These are phyloP conservation scores for Microbotryomycetes sp. DNA, from an alignment of 1,284 basidiomycete genomes.

Conservation along the genomic window DNA sequence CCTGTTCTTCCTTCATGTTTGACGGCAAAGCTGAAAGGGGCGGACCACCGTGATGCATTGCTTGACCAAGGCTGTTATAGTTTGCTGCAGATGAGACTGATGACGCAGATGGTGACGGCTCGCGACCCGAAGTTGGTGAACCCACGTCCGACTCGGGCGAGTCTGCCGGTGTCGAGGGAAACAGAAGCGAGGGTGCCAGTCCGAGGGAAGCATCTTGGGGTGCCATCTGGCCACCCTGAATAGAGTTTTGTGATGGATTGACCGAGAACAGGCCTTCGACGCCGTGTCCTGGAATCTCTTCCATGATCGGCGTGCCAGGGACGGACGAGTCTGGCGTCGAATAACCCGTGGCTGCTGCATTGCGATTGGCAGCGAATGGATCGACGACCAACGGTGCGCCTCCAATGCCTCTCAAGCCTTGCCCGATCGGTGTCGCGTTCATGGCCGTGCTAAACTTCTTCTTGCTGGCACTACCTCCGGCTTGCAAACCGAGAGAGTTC, in stretches of 20 bases:
- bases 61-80: background rate
- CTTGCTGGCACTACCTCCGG: conserved; percentile 4
- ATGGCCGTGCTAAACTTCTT: conserved; percentile 21
- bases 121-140: background rate
- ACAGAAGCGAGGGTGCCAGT: conserved; percentile 18
- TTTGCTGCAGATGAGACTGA: background rate
- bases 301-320: conserved; percentile 20
- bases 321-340: conserved; percentile 25
- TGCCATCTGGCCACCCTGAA: background rate
- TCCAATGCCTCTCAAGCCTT: conserved; percentile 4
- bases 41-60: background rate
- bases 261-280: conserved; percentile 14
- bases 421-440: conserved; percentile 5
- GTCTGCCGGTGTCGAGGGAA: conserved; percentile 7
- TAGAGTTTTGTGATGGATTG: background rate
- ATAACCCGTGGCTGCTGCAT: conserved; percentile 13
- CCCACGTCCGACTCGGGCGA: conserved; percentile 6
- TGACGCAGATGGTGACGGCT: background rate
- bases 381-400: conserved; percentile 15
- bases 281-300: conserved; percentile 1
- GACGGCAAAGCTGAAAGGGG: conserved; percentile 8
- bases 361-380: conserved; percentile 5
- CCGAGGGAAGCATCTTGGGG: background rate
- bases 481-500: conserved; percentile 11
- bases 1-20: background rate